Base-by-base conservation (phyloP, 2,329 filamentous ascomycete species). In the Acrocalymma vagum region DNA sequence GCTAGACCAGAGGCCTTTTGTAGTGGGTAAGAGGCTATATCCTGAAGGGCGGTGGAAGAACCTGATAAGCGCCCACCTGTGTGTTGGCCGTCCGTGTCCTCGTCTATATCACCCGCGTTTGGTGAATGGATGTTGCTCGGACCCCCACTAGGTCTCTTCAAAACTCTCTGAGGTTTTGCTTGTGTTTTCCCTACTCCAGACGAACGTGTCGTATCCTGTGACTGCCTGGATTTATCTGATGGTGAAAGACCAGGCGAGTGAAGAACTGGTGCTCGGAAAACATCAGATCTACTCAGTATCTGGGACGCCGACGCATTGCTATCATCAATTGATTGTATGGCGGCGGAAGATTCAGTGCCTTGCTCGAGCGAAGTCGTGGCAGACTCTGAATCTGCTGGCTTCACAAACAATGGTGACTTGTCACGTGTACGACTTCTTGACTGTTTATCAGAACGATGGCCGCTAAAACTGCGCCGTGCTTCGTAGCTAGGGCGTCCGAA, bases 241-340 rank as follows among this genome's bases (percentile, higher is more conserved):
- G 48, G 38, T 9, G 59, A 47, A 20, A 46, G 27, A 13, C 45
- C 42, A 11, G 54, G 45, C 26, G 57, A 41, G 35, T 63, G 51
- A 13, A 91, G 81, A 0, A 86, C 88, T 11, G 90, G 90, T 17
- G 85, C 86, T 53, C 88, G 85, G 60, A 99, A 97, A 7, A 96
- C 87, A 55, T 94, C 90, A 55, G 91, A 96, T 22, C 88, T 84
- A 37, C 83, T 82, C 7, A 99, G 74, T 24, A 97, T 96, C 68
- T 96, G 91, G 64, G 93, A 97, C 3, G 89, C 93, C 3, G 92
- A 95, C 31, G 87, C 85, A 40, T 78, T 78, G n/a, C 78, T 82
- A 42, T 92, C 89, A 27, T 92, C 87, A 21, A 72, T 62, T 2
- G 70, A 72, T 41, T 72, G 88, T 4, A 84, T 78, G 2, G 86